Base-by-base conservation (phyloP, 2,329 filamentous ascomycete species). In the Colletotrichum camelliae region DNA sequence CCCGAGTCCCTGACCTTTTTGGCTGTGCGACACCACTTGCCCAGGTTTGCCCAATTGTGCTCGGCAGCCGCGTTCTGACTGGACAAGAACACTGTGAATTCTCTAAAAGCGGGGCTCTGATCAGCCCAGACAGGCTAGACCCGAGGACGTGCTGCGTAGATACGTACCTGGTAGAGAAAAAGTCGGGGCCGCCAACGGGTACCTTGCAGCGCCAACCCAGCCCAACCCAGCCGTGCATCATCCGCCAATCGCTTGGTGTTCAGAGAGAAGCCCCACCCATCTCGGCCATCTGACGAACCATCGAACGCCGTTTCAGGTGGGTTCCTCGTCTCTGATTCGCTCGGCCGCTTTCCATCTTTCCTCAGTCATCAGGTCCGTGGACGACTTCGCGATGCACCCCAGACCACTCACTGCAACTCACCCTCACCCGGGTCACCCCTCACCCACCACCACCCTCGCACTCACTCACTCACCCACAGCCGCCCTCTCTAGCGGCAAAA, bases 171-270 rank as follows among this genome's bases (percentile, higher is more conserved):
- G 24, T 31, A 29, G 29, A 29, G 6, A 57, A 48, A 35, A 21
- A 55, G 64, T 58, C 57, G 35, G 70, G 33, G 33, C 57, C 58
- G 13, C 21, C 12, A 15, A 43, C 74, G 74, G 71, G 74, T 76
- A 76, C 74, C 74, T 76, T 76, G 71, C 74, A 76, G 74, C 52
- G 48, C 43, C 55, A 72, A 67, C 72, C 43, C 37, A 67, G 64
- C 15, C 37, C 37, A 37, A 39, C 43, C 72, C 61, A 72, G 61
- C 16, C 33, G 62, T 72, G 62, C 73, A 73, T 68, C 73, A 39
- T 68, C 73, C 57, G 70, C 72, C 72, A 72, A 75, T 75, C 68
- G 68, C 57, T 62, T 67, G 39, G 43, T 52, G 43, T 52, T 52
- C 43, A 52, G n/a, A 33, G 35, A 35, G 10, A 15, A 33, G 48